Evolutionary conservation across 23 red algal genomes (phyloP), one percentile per base, ranked within the genome.

Genomic region (Cyanidioschyzon merolae): DNA sequence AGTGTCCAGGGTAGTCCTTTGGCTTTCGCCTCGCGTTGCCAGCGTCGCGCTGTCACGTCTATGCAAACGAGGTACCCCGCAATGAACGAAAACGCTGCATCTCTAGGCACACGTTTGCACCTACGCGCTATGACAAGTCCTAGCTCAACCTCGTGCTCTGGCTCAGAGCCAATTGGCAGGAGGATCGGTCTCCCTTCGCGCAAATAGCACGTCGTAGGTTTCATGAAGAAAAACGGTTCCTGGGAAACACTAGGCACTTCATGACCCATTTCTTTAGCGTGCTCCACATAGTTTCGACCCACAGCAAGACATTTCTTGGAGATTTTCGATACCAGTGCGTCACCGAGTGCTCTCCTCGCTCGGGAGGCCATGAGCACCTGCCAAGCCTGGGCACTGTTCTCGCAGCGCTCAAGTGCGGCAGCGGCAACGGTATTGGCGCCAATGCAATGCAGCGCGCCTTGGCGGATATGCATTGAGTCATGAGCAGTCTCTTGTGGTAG

Each of bases 201-300:
- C 31, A 78, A 1, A 26, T 78, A 78, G 58, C 76, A 40, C 0
- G 76, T 58, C 57, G 76, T 78, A 39, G 76, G 76, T 17, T 78
- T 78, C 0, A 78, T 2, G 37, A 78, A 78, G 1, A 78, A 78
- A 26, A 78, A 58, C 34, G 76, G 76, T 39, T 78, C 76, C 1
- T 39, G 37, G 31, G 57, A 40, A 0, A 2, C 41, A 54, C 37
- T 40, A 0, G 37, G 29, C 34, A 78, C 76, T 45, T 57, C 1
- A 1, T 54, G 50, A 21, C 76, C 76, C 76, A 78, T 78, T 54
- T 78, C 76, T n/a, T 78, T 78, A 37, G 76, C 76, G 16, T 78
- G 76, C 17, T 78, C 58, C 12, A 58, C 39, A 40, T 78, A 78
- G 37, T 78, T 78, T 1, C 76, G 2, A 36, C 76, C 76, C 34